phyloP scores from a whole-genome alignment of 768 basidiomycete species.

The Boletellus ananiceps region DNA sequence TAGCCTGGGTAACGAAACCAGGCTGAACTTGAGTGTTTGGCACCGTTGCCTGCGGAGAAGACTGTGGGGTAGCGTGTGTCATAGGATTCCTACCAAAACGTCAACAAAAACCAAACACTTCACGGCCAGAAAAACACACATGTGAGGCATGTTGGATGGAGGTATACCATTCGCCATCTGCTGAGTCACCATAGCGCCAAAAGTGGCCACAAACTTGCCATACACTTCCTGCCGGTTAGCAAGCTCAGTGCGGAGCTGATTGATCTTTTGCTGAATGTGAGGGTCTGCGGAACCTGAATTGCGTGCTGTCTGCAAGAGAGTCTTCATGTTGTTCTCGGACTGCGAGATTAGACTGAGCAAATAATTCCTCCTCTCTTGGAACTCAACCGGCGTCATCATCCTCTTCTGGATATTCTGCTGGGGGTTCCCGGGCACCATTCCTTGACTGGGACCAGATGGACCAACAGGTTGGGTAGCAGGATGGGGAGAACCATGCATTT shows the following conservation, averaged over 20 bases:
- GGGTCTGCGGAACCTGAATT: conserved; percentile 18
- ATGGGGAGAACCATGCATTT: conserved; percentile 50
- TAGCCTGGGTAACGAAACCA: conserved; percentile 16
- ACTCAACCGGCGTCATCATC: conserved; percentile 16
- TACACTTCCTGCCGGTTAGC: conserved; percentile 37
- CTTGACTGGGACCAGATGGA: conserved; percentile 18
- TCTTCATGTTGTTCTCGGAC: conserved; percentile 10
- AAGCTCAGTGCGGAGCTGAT: conserved; percentile 18
- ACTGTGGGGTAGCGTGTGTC: conserved; percentile 16
- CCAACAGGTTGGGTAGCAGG: conserved; percentile 21
- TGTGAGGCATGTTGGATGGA: conserved; percentile 24
- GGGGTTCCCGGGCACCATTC: conserved; percentile 17
- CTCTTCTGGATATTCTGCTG: conserved; percentile 26
- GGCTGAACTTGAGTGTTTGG: conserved; percentile 20
- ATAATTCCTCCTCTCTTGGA: conserved; percentile 20
- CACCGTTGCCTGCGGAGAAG: conserved; percentile 10
- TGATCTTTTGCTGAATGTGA: conserved; percentile 13
- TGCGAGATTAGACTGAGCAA: conserved; percentile 10
- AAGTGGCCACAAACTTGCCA: conserved; percentile 32
- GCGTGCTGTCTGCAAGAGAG: conserved; percentile 8
- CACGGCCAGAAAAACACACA: conserved; percentile 28
- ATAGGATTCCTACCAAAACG: conserved; percentile 16
- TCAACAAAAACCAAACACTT: conserved; percentile 3
- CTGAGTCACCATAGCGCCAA: conserved; percentile 22
- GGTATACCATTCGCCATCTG: conserved; percentile 23